Conservation (phyloP, 2,329 filamentous ascomycete genomes). For the Calonectria ilicicola region DNA sequence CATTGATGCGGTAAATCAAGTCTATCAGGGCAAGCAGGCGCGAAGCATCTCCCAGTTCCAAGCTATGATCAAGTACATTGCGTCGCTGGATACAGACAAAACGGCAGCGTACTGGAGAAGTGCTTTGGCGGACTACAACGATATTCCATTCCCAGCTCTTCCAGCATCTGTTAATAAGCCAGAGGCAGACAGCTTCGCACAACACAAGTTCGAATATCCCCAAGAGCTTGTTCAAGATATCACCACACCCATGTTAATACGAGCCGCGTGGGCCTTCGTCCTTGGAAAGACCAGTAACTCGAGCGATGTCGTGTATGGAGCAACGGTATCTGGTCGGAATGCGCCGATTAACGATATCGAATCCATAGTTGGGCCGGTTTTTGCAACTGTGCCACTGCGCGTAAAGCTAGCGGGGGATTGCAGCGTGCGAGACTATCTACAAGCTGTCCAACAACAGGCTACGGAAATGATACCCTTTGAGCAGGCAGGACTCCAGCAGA, state of each 20-base stretch:
- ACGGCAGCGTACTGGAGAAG: constrained; percentile 16
- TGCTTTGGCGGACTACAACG: not conserved
- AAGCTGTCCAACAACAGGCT: not conserved
- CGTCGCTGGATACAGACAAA: not conserved
- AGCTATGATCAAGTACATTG: constrained; percentile 16
- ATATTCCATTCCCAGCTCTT: constrained; percentile 10
- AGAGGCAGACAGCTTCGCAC: not conserved
- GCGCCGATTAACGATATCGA: not conserved
- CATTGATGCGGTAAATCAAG: constrained; percentile 20
- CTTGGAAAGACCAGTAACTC: not conserved
- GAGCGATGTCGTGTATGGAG: not conserved
- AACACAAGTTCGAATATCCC: not conserved
- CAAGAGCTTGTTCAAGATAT: not conserved
- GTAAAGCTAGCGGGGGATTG: not conserved
- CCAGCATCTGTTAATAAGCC: not conserved
- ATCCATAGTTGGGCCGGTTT: not conserved
- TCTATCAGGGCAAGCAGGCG: constrained; percentile 5
- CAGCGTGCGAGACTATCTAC: not conserved
- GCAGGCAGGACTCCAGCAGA: not conserved
- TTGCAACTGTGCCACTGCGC: not conserved
- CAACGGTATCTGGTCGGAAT: not conserved
- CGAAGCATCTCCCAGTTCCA: not conserved
- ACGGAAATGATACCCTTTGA: not conserved
- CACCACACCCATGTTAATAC: not conserved
- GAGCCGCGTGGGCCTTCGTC: not conserved